Base-by-base conservation (phyloP, 371 early-diverging fungal species). In the Massospora cicadina region DNA sequence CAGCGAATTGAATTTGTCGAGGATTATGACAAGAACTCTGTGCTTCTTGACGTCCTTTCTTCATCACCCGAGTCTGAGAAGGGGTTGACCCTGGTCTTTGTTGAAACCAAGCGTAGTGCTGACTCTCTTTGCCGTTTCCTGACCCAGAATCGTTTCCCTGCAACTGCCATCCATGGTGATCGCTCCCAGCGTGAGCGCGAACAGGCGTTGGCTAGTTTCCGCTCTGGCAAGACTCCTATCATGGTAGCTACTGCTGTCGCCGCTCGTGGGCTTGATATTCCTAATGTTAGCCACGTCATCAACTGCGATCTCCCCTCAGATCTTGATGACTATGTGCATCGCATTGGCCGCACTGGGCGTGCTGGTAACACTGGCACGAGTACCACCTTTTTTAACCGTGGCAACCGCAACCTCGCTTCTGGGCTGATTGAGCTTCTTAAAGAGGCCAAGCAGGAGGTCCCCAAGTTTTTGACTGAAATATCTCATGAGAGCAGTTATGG, bases 231-330 rank as follows among this genome's bases (percentile, higher is more conserved):
- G 57, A 86, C 90, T 25, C 92, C 95, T 10, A 83, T 98, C 70
- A 81, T 99, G 79, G 96, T 99, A 7, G 99, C 98, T 29, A 99
- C 99, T 27, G 99, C 98, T 66, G 97, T 99, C 7, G 99, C 98
- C 65, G 95, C 99, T 30, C 89, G 99, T 81, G 99, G 99, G 69
- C 77, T 99, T 29, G 99, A 90, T 75, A 89, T 89, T 61, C 84
- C 88, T 68, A 89, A 90, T 65, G 91, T 91, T 57, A 79, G 86
- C 31, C 92, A 93, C 67, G 93, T 95, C 58, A 81, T 93, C 71
- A 93, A 92, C 74, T 97, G 89, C 72, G 98, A 97, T 69, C 79
- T 98, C 68, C 98, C 98, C 33, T 84, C 81, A 3, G 92, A 93
- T 73, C 84, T 85, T 71, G 90, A 91, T 71, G 95, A 95, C 74